Conservation (phyloP, 495 filamentous ascomycete species). For the Podospora bellae-mahoneyi region DNA sequence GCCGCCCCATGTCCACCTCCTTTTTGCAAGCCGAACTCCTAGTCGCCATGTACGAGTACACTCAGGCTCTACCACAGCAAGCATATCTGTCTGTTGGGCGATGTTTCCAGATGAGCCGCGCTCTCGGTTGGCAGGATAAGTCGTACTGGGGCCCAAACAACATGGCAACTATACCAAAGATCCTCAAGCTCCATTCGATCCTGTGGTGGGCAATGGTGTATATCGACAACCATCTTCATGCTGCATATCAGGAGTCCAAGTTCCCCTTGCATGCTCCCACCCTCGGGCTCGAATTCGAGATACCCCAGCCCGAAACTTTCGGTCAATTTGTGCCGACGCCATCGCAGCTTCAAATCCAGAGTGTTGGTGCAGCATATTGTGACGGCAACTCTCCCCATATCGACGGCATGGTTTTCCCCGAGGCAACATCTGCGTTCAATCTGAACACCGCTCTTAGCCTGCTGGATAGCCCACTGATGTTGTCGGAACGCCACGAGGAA, state of each 20-base stretch:
- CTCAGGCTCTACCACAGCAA: conserved; percentile 68
- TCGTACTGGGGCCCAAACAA: conserved; percentile 24
- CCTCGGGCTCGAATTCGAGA: conserved; percentile 16
- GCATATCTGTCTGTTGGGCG: conserved; percentile 42
- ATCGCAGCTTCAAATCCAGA: background rate
- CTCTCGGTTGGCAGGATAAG: conserved; percentile 29
- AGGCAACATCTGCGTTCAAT: conserved; percentile 29
- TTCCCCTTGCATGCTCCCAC: conserved; percentile 29
- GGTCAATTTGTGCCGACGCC: conserved; percentile 12
- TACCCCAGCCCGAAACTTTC: conserved; percentile 28
- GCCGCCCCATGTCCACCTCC: conserved; percentile 21
- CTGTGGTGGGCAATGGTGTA: conserved; percentile 36
- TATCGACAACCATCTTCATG: conserved; percentile 30
- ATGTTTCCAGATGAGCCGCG: conserved; percentile 30
- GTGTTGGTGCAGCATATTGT: conserved; percentile 1
- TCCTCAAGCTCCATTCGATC: conserved; percentile 30
- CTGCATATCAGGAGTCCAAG: conserved; percentile 28
- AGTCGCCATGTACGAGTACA: conserved; percentile 80
- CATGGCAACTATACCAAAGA: conserved; percentile 15
- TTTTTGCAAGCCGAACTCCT: conserved; percentile 69
- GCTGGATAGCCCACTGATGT: conserved; percentile 17
- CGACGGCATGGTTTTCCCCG: conserved; percentile 28
- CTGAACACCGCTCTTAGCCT: conserved; percentile 27
- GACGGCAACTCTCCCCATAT: conserved; percentile 24
- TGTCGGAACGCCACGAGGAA: conserved; percentile 13